Conservation (phyloP, 768 basidiomycete genomes). For the Baorangia bicolor region DNA sequence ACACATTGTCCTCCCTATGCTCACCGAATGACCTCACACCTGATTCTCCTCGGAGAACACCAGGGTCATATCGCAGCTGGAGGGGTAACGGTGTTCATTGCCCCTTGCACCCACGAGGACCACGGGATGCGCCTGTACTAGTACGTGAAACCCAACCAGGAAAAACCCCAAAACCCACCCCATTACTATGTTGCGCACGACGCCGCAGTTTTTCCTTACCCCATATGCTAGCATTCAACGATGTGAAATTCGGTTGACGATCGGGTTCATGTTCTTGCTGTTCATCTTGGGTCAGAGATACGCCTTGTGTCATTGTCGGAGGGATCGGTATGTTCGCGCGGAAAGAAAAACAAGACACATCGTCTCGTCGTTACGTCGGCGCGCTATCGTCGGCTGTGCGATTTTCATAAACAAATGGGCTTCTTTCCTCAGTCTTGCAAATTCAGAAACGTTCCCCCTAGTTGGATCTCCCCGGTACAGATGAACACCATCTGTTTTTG, state of each 20-base stretch:
- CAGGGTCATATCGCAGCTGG: not conserved
- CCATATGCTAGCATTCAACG: not conserved
- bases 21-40: too few relatives aligned
- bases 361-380: not conserved
- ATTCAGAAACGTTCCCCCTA: not conserved
- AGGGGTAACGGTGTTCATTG: not conserved
- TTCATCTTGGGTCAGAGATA: not conserved
- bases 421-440: not conserved
- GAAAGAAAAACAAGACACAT: not conserved
- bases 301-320: too few relatives aligned
- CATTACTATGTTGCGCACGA: not conserved
- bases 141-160: not conserved
- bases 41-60: not conserved
- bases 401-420: not conserved
- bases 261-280: not conserved
- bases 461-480: not conserved
- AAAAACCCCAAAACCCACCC: not conserved
- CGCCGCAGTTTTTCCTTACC: not conserved
- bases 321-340: not conserved
- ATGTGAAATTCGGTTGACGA: constrained; percentile 2
- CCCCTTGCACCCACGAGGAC: too few relatives aligned
- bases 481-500: not conserved
- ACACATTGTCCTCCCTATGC: too few relatives aligned
- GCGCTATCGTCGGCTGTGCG: not conserved
- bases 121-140: not conserved